Evolutionary conservation across 176 grass and related monocot genomes (phyloP), one percentile per base, ranked within the genome.

Genomic region (Eleusine coracana): DNA sequence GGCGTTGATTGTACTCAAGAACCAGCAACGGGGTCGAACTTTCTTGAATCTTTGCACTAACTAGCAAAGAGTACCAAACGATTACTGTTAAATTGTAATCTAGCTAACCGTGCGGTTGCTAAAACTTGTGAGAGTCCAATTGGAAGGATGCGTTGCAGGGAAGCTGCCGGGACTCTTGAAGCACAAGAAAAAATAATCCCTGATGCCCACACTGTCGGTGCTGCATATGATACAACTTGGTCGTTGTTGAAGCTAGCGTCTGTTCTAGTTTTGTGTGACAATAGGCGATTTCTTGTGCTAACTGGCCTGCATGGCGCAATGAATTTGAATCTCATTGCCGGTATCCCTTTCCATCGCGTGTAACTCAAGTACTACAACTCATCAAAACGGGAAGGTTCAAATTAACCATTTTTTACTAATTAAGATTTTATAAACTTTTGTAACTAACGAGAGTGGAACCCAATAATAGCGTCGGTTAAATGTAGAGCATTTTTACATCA

Each of bases 101-200:
- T 75, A 61, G 41, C 77, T 50, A 73, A 87, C 5, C 63, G 28
- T 16, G 72, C 52, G 56, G 46, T 85, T 77, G 89, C 70, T 27
- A 72, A 88, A 85, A 88, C 82, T 88, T 88, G 86, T 89, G 77
- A 76, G 38, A 70, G 54, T 66, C 72, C 40, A 70, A 66, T 4
- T 29, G 60, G 23, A 6, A 62, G 68, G 29, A 84, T 63, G 69
- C 85, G 71, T 84, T 83, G 56, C 81, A 82, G 66, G 81, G 76
- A 88, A 84, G 85, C 81, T 45, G 80, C 56, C 18, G 66, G 50
- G 29, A 76, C 37, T 74, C 88, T 90, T 84, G 76, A 82, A 78
- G 66, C 68, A 78, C 83, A 90, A 78, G 88, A 86, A 21, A 21
- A 67, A 23, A 40, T 48, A n/a, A 51, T 27, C 16, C 62, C 46